Evolutionary conservation across 257 asterid genomes (phyloP), one percentile per base, ranked within the genome.

Genomic region (Galeopsis tetrahit): DNA sequence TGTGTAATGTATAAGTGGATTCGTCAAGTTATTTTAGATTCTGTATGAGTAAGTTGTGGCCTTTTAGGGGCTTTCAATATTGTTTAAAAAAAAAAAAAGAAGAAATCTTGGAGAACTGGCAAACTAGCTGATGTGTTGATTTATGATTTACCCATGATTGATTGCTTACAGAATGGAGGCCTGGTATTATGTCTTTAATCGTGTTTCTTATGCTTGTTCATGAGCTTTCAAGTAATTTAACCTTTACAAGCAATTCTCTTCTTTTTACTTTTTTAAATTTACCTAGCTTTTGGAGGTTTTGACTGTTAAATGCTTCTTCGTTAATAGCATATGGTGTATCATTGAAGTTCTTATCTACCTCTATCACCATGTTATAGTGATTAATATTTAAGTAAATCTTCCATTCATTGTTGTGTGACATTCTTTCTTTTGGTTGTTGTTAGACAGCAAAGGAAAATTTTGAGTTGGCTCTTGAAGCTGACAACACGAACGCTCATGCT

Each of bases 391-490:
- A 39, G 14, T 39, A 60, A 46, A 70, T 53, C 65, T 72, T 66
- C 60, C 10, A 21, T 53, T 58, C 38, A n/a, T 51, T 63, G 56
- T 33, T 63, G 69, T 60, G 35, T 35, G 4, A 65, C 71, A 15
- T 48, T 79, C n/a, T 15, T 60, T 61, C 55, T 40, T 70, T 73
- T 81, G 77, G 39, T 63, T 71, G 66, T 39, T 70, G 62, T 71
- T 87, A 93, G 98, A 82, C 85, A 43, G 97, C 98, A 70, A 91
- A 93, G 74, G 92, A 93, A 85, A 74, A 85, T 52, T 91, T 93
- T 85, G 98, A 93, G 79, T 78, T 93, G 86, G 97, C 97, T 68
- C 81, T 91, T n/a, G 98, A 91, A 84, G 96, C 85, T 73, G 96
- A 93, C 91, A 89, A 88, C 86, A 64, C 85, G n/a, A 93, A 84